These are phyloP conservation scores for Anthoceros angustus DNA, from an alignment of 225 moss, liverwort and hornwort species.

Conservation along the genomic window DNA sequence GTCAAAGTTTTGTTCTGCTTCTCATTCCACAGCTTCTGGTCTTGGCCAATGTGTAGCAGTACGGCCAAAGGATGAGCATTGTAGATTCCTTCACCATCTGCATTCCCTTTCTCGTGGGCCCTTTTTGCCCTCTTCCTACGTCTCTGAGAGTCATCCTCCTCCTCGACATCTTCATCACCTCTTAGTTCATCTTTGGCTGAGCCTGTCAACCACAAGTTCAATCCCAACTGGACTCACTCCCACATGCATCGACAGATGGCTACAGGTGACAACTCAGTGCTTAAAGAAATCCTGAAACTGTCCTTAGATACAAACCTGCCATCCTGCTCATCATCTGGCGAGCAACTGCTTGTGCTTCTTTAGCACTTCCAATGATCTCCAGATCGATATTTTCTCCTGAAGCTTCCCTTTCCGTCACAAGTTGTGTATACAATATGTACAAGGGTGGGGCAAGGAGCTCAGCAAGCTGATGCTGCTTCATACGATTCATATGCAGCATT, in stretches of 20 bases:
- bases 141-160: constrained; percentile 75
- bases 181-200: constrained; percentile 40
- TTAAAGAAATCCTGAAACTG: neutral
- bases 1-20: constrained; percentile 65
- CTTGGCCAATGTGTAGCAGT: constrained; percentile 51
- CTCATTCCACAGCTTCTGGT: constrained; percentile 32
- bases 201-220: constrained; percentile 20
- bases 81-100: constrained; percentile 47
- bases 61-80: constrained; percentile 72
- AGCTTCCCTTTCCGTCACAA: constrained; percentile 80
- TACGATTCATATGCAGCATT: constrained; percentile 73
- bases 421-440: constrained; percentile 66
- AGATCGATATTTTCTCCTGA: constrained; percentile 78
- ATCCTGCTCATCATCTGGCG: constrained; percentile 69
- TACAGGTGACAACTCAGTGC: neutral
- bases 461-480: constrained; percentile 80
- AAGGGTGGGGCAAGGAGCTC: constrained; percentile 84
- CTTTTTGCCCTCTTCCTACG: constrained; percentile 77
- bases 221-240: neutral
- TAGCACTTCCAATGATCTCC: constrained; percentile 87
- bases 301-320: constrained; percentile 20
- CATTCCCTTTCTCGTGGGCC: constrained; percentile 63
- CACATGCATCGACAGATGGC: neutral
- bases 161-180: constrained; percentile 65
- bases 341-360: constrained; percentile 78